These are phyloP conservation scores for Tolypocladium amazonense DNA, from an alignment of 2,329 filamentous ascomycete species.

Conservation along the genomic window DNA sequence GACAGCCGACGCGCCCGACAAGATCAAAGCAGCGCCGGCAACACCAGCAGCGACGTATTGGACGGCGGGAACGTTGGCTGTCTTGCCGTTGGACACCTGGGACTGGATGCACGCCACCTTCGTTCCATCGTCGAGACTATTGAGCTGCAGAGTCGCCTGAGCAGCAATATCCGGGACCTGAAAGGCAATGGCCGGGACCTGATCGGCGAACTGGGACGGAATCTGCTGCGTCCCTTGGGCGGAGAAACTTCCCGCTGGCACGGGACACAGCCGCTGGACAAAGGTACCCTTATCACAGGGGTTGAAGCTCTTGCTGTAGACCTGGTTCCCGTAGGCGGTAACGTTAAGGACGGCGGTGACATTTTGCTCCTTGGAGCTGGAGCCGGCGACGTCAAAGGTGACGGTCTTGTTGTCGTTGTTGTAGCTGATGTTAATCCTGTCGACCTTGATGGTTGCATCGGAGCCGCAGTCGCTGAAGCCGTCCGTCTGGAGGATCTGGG, in stretches of 20 bases:
- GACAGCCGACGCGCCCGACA: slow-evolving; percentile 62
- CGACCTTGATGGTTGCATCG: slow-evolving; percentile 50
- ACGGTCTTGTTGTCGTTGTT: slow-evolving; percentile 64
- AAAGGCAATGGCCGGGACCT: slow-evolving; percentile 86
- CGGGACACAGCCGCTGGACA: slow-evolving; percentile 71
- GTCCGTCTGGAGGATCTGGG: slow-evolving; percentile 66
- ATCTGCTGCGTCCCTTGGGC: slow-evolving; percentile 65
- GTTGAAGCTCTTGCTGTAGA: slow-evolving; percentile 74
- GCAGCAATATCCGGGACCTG: slow-evolving; percentile 83
- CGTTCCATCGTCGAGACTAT: slow-evolving; percentile 43
- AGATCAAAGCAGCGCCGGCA: slow-evolving; percentile 68
- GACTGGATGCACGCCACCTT: slow-evolving; percentile 77
- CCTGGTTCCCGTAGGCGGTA: slow-evolving; percentile 70
- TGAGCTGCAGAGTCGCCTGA: slow-evolving; percentile 67
- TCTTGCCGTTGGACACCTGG: slow-evolving; percentile 78
- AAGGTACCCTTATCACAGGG: slow-evolving; percentile 63
- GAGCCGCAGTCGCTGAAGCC: slow-evolving; percentile 65
- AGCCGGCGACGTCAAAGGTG: slow-evolving; percentile 72
- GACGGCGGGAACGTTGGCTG: slow-evolving; percentile 62
- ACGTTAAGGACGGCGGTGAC: slow-evolving; percentile 69
- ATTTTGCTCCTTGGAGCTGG: slow-evolving; percentile 63
- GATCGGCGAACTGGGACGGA: slow-evolving; percentile 55
- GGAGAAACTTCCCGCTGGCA: slow-evolving; percentile 64
- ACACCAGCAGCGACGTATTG: slow-evolving; percentile 77
- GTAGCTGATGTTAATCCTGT: slow-evolving; percentile 68